phyloP scores from a whole-genome alignment of 1,284 basidiomycete species.

The Vanrija humicola region DNA sequence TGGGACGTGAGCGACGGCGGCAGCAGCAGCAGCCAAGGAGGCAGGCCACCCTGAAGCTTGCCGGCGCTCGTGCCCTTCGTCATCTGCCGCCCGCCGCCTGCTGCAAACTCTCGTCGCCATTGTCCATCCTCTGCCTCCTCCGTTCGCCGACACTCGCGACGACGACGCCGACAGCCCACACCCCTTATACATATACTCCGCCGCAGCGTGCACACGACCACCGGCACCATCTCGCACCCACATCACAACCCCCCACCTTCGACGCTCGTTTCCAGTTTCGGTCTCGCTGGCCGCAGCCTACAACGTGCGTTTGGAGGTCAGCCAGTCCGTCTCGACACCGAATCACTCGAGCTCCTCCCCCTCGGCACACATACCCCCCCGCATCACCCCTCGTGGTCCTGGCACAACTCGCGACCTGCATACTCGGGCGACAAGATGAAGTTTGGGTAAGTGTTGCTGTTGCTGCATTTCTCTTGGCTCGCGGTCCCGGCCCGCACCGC shows the following conservation, averaged over 20 bases:
- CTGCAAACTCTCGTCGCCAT: no score
- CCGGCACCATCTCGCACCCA: not conserved
- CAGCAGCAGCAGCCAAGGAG: no score
- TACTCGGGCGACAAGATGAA: constrained; percentile 48
- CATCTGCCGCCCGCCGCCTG: no score
- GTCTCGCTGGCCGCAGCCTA: constrained; percentile 6
- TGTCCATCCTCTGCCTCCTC: no score
- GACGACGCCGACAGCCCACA: no score
- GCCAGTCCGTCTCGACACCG: constrained; percentile 6
- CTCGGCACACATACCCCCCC: not conserved
- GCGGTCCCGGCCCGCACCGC: not conserved
- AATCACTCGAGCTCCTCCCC: constrained; percentile 7
- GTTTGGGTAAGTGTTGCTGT: constrained; percentile 44
- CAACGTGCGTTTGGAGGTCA: constrained; percentile 5
- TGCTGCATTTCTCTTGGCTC: not conserved
- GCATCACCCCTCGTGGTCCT: constrained; percentile 22
- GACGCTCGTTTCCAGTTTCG: not conserved
- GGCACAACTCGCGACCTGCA: constrained; percentile 22
- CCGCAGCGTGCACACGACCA: no score
- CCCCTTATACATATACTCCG: no score
- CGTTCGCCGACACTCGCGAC: no score
- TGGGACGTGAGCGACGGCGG: no score
- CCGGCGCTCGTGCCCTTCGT: no score
- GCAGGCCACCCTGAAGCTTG: no score
- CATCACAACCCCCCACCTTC: not conserved